Evolutionary conservation across 768 basidiomycete genomes (phyloP).

Genomic region (Podaxis rugospora): DNA sequence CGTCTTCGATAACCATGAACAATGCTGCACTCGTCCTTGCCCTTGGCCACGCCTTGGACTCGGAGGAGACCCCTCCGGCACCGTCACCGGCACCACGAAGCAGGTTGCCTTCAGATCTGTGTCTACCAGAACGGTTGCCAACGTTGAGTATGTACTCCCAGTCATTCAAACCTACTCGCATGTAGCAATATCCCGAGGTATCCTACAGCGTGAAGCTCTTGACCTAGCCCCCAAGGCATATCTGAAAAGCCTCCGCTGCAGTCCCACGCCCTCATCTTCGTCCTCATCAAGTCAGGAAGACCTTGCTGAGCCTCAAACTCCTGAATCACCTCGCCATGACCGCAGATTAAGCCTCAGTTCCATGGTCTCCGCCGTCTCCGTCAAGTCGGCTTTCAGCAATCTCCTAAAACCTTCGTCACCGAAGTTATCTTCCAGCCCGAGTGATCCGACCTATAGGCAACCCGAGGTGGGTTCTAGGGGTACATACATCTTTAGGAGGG

Average conservation of each 20-base stretch:
- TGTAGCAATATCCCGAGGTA: conserved; percentile 36
- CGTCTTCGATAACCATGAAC: conserved; percentile 42
- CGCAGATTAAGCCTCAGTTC: conserved; percentile 19
- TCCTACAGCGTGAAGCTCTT: conserved; percentile 70
- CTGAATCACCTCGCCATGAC: conserved; percentile 9
- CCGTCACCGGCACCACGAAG: conserved; percentile 25
- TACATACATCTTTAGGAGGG: not conserved
- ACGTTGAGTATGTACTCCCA: conserved; percentile 43
- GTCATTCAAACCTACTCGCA: not conserved
- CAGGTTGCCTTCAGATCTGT: conserved; percentile 45
- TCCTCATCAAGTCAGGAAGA: conserved; percentile 1
- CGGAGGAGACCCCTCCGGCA: not conserved
- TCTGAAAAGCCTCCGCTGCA: conserved; percentile 20
- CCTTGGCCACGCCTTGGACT: conserved; percentile 26
- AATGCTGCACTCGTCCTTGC: conserved; percentile 38
- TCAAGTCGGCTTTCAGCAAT: conserved; percentile 14
- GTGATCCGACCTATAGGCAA: not conserved
- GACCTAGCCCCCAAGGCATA: conserved; percentile 53
- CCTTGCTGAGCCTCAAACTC: not conserved
- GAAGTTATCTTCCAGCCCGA: not conserved
- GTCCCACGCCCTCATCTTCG: not conserved
- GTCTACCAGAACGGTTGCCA: conserved; percentile 68
- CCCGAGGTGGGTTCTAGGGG: not conserved
- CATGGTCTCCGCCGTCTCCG: conserved; percentile 15
- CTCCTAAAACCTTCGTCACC: conserved; percentile 12